Evolutionary conservation across 2,329 filamentous ascomycete genomes (phyloP), one percentile per base, ranked within the genome.

Genomic region (Phoma sp.): DNA sequence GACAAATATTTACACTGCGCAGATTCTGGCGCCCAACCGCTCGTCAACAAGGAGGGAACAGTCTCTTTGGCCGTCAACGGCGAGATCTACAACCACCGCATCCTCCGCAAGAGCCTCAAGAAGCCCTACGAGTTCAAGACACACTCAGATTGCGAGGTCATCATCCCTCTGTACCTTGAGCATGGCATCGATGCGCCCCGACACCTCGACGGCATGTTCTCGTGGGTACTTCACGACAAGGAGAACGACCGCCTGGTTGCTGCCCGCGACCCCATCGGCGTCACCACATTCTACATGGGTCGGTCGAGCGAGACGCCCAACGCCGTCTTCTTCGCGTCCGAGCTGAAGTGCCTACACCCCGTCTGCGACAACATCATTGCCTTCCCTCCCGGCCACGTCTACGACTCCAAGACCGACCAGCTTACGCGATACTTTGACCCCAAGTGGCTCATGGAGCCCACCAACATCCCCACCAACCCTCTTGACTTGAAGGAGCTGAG

Each of bases 1-100:
- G 44, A 33, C 39, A 24, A 41, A 54, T 54, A 38, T 65, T 75
- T 58, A 73, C 57, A 40, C 40, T 58, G 38, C 32, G 39, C 76
- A 94, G 94, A 98, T 77, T 94, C 91, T 71, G 95, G 95, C 75
- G 94, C 95, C 47, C 95, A 99, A 80, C 95, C 95, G 62, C 84
- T 99, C 64, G 89, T 94, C 82, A 98, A 92, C 82, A 87, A 92
- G 66, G 94, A 98, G 76, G 89, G 88, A 64, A 89, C 84, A 69
- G 88, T 99, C 70, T 88, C 94, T 62, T 87, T 99, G 58, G 94
- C 95, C 63, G 95, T 98, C 86, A 99, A 99, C 79, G 95, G 95
- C 79, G 95, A 99, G 78, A 99, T 99, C 76, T 99, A 99, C 85
- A 99, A 99, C 87, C 95, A 99, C 81, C 90, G 94, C 75, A 86